phyloP scores from a whole-genome alignment of 805 yeast genomes.

The Sugiyamaella qingdaonensis region DNA sequence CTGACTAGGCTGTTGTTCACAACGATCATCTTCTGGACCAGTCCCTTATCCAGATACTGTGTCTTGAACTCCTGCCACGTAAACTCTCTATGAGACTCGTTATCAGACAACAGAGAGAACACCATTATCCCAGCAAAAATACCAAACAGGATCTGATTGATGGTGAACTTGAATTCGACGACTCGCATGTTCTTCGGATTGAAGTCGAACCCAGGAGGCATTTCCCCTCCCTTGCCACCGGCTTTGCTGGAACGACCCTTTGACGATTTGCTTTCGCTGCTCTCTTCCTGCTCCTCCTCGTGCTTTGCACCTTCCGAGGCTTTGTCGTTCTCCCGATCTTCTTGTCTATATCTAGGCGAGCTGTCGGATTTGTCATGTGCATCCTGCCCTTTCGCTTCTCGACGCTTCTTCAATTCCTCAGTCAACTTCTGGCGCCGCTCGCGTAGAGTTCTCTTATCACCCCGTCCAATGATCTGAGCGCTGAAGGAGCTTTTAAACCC shows the following conservation, averaged over 20 bases:
- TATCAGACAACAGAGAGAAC: conserved; percentile 9
- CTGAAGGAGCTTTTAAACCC: conserved; percentile 5
- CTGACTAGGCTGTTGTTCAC: conserved; percentile 64
- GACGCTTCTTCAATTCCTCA: conserved; percentile 3
- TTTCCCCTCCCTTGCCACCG: conserved; percentile 4
- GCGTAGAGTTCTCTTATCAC: conserved; percentile 4
- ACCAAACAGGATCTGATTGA: conserved; percentile 12
- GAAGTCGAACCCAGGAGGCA: conserved; percentile 16
- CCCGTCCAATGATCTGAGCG: not conserved
- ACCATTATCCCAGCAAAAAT: conserved; percentile 12
- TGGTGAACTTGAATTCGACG: conserved; percentile 13
- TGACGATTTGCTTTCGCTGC: not conserved
- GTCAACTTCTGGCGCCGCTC: conserved; percentile 3
- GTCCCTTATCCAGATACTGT: conserved; percentile 71
- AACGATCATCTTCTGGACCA: conserved; percentile 69
- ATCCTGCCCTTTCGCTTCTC: conserved; percentile 1
- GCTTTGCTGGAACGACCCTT: not conserved
- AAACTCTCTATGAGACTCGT: conserved; percentile 30
- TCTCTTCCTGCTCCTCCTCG: not conserved
- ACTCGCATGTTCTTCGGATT: conserved; percentile 11
- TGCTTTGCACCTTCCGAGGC: not conserved
- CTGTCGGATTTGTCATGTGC: not conserved
- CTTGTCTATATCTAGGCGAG: not conserved
- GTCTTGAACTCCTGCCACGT: conserved; percentile 83
- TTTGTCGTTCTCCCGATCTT: not conserved